Percentiles rank a stretch among this genome's conserved stretches.
phyloP scores from a whole-genome alignment of 2,329 filamentous ascomycete species.

The Pseudonectria foliicola region DNA sequence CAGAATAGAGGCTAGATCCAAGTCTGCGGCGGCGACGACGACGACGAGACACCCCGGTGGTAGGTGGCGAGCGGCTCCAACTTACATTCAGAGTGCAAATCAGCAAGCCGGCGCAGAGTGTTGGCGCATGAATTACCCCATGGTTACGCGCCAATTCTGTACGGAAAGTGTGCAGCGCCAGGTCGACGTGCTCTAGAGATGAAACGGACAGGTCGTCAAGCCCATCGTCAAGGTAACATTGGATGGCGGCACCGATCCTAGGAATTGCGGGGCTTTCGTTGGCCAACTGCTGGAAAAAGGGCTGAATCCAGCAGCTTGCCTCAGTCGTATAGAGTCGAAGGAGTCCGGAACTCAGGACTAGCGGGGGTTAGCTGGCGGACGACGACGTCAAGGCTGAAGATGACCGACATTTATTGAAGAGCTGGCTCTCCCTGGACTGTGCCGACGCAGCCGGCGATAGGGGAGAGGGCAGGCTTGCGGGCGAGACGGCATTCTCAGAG shows the following conservation, averaged over 20 bases:
- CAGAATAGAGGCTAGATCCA: too few relatives aligned
- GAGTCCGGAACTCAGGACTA: conserved; percentile 15
- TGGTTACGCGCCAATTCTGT: conserved; percentile 11
- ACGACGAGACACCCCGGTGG: too few relatives aligned
- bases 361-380: conserved; percentile 1
- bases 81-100: conserved; percentile 17
- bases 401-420: conserved; percentile 13
- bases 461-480: conserved; percentile 3
- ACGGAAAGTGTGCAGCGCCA: conserved; percentile 16
- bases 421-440: conserved; percentile 7
- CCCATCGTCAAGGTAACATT: conserved; percentile 16
- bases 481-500: conserved; percentile 7
- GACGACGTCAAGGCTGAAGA: background rate
- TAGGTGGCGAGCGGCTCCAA: too few relatives aligned
- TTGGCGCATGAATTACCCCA: conserved; percentile 12
- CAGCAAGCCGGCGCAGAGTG: conserved; percentile 15
- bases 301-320: conserved; percentile 15
- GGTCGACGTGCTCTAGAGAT: conserved; percentile 16
- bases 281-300: conserved; percentile 18
- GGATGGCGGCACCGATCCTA: conserved; percentile 14
- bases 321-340: conserved; percentile 16
- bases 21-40: too few relatives aligned
- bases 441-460: conserved; percentile 6
- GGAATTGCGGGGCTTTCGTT: conserved; percentile 15
- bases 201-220: conserved; percentile 10